These are phyloP conservation scores for Sporothrix mexicana DNA, from an alignment of 2,329 filamentous ascomycete species.

Conservation along the genomic window DNA sequence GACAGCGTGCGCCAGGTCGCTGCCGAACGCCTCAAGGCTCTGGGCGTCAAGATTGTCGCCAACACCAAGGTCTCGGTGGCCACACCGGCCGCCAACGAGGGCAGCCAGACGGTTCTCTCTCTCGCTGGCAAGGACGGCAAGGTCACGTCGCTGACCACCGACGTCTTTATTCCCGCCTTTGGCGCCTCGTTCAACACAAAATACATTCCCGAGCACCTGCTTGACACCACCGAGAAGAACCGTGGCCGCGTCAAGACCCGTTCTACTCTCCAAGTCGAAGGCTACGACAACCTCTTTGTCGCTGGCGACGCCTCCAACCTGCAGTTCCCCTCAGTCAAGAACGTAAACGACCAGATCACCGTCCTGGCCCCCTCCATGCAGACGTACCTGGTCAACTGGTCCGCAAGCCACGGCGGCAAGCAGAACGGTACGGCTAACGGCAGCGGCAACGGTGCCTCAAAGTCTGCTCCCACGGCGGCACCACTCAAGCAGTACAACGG, in stretches of 20 bases:
- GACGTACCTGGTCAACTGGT: slow-evolving; percentile 36
- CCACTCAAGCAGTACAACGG: slow-evolving; percentile 9
- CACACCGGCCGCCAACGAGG: slow-evolving; percentile 27
- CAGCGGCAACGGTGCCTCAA: slow-evolving; percentile 28
- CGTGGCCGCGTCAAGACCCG: slow-evolving; percentile 39
- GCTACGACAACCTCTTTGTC: slow-evolving; percentile 43
- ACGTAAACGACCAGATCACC: slow-evolving; percentile 40
- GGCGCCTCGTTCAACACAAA: slow-evolving; percentile 53
- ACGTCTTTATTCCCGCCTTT: slow-evolving; percentile 54
- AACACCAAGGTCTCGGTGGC: slow-evolving; percentile 47
- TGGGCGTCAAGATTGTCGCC: slow-evolving; percentile 46
- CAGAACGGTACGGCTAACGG: slow-evolving; percentile 37
- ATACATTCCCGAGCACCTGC: slow-evolving; percentile 41
- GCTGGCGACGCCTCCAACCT: slow-evolving; percentile 43
- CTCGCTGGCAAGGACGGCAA: slow-evolving; percentile 30
- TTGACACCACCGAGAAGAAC: slow-evolving; percentile 39
- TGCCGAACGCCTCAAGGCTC: slow-evolving; percentile 49
- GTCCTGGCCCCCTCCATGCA: slow-evolving; percentile 40
- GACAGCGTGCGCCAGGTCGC: slow-evolving; percentile 49
- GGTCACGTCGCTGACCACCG: slow-evolving; percentile 22
- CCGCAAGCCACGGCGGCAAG: slow-evolving; percentile 19
- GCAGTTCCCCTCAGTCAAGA: slow-evolving; percentile 38
- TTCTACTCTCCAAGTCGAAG: slow-evolving; percentile 40
- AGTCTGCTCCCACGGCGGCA: background rate
- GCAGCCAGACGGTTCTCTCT: slow-evolving; percentile 18